Percentiles rank a stretch among this genome's conserved stretches.
Evolutionary conservation across 345 rosid species (phyloP).

Genomic region (Turritis glabra): DNA sequence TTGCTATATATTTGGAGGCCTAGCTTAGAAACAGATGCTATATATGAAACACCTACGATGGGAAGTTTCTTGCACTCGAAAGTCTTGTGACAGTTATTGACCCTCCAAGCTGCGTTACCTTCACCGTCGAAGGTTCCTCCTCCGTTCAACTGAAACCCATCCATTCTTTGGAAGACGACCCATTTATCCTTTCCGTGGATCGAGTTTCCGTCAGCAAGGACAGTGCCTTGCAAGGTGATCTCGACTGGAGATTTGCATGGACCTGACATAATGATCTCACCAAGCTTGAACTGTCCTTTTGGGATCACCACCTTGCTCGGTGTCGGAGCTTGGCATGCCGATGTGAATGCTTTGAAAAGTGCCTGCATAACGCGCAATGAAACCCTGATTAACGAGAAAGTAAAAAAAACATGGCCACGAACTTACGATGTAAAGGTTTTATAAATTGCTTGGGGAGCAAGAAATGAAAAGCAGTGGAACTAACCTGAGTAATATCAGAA

Average conservation of each 20-base stretch:
- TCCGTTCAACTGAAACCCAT: slow-evolving; percentile 33
- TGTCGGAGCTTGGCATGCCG: slow-evolving; percentile 28
- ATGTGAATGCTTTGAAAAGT: slow-evolving; percentile 26
- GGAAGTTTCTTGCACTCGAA: slow-evolving; percentile 38
- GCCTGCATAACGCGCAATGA: slow-evolving; percentile 11
- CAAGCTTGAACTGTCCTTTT: slow-evolving; percentile 34
- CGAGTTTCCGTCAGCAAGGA: slow-evolving; percentile 10
- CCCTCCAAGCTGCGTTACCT: slow-evolving; percentile 40
- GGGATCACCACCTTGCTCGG: slow-evolving; percentile 32
- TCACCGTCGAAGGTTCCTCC: slow-evolving; percentile 40
- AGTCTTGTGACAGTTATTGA: slow-evolving; percentile 40
- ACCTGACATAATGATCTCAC: slow-evolving; percentile 23
- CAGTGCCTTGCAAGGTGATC: slow-evolving; percentile 23
- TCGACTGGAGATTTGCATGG: slow-evolving; percentile 38
- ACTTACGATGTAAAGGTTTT: background rate
- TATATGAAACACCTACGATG: slow-evolving; percentile 20
- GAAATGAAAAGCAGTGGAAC: background rate
- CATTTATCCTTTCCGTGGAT: slow-evolving; percentile 25
- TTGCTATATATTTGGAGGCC: background rate
- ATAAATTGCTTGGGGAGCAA: background rate
- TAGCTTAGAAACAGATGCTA: background rate
- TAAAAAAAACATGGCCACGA: background rate
- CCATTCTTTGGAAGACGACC: slow-evolving; percentile 27
- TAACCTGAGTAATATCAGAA: slow-evolving; percentile 37
- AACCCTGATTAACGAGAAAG: background rate